phyloP scores from a whole-genome alignment of 495 filamentous ascomycete genomes.

The Neurospora sp. region DNA sequence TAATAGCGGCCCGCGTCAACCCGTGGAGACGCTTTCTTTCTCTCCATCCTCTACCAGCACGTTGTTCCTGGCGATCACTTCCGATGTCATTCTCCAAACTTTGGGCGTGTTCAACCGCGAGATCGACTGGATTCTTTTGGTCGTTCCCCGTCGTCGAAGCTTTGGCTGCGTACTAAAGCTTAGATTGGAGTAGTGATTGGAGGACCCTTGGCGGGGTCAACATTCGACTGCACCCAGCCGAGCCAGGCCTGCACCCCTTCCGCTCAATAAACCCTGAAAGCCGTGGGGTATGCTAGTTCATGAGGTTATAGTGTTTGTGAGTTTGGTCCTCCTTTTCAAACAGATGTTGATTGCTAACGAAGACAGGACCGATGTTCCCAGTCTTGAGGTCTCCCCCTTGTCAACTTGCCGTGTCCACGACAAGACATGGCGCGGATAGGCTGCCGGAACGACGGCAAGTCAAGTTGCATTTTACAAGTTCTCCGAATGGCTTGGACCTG shows the following conservation, averaged over 20 bases:
- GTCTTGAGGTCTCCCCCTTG: not conserved
- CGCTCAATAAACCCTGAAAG: not conserved
- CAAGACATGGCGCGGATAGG: not conserved
- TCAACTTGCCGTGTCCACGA: not conserved
- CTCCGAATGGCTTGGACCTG: not conserved
- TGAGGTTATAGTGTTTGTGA: not conserved
- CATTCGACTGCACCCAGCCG: not conserved
- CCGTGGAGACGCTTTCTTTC: not conserved
- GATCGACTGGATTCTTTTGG: too few species aligned
- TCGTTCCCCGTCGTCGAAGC: too few species aligned
- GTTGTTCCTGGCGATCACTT: not conserved
- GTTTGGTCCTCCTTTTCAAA: not conserved
- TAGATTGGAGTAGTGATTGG: not conserved
- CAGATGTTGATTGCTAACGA: not conserved
- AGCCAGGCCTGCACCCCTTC: not conserved
- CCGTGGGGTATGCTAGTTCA: not conserved
- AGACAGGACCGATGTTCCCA: not conserved
- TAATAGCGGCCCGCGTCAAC: not conserved
- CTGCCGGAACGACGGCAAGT: not conserved
- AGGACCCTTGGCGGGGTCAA: not conserved
- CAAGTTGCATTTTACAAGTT: not conserved
- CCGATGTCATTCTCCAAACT: not conserved
- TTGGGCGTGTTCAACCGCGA: not conserved
- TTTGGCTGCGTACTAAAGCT: not conserved
- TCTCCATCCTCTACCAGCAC: not conserved